Conservation (phyloP, 2,329 filamentous ascomycete species). For the Calonectria fujianensis region DNA sequence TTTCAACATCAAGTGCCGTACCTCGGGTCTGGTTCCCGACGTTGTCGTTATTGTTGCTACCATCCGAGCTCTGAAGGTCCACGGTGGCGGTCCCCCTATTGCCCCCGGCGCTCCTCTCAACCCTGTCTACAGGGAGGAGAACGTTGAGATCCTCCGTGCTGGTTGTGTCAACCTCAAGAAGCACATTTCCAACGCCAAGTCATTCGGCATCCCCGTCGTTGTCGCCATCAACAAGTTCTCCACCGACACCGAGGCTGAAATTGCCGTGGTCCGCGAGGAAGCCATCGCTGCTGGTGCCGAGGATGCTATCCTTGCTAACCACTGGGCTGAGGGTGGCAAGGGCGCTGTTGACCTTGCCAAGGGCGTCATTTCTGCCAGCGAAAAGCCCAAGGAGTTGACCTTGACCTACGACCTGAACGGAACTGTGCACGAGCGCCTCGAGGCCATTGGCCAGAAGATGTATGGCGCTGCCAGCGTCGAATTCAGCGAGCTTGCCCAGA, state of each 20-base stretch:
- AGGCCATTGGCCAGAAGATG: constrained; percentile 93
- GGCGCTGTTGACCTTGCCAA: constrained; percentile 93
- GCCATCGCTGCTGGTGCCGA: constrained; percentile 93
- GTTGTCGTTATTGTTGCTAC: constrained; percentile 97
- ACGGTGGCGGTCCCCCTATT: constrained; percentile 96
- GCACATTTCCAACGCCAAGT: constrained; percentile 92
- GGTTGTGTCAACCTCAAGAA: constrained; percentile 97
- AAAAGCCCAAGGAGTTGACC: constrained; percentile 90
- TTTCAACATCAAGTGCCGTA: constrained; percentile 99
- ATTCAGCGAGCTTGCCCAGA: constrained; percentile 94
- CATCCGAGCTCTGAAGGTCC: constrained; percentile 95
- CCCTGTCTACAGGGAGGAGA: constrained; percentile 93
- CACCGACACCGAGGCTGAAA: constrained; percentile 94
- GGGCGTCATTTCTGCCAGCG: constrained; percentile 87
- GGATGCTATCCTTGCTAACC: constrained; percentile 94
- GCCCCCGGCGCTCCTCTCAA: constrained; percentile 89
- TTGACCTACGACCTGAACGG: constrained; percentile 89
- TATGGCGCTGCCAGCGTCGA: constrained; percentile 93
- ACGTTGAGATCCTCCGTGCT: constrained; percentile 90
- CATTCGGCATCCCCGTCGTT: constrained; percentile 93
- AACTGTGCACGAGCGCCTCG: constrained; percentile 90
- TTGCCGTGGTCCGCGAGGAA: constrained; percentile 91
- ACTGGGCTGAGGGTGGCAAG: constrained; percentile 96
- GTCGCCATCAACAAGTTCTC: constrained; percentile 98
- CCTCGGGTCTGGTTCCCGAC: constrained; percentile 93